Evolutionary conservation across 495 filamentous ascomycete species (phyloP).

Genomic region (Choiromyces venosus): DNA sequence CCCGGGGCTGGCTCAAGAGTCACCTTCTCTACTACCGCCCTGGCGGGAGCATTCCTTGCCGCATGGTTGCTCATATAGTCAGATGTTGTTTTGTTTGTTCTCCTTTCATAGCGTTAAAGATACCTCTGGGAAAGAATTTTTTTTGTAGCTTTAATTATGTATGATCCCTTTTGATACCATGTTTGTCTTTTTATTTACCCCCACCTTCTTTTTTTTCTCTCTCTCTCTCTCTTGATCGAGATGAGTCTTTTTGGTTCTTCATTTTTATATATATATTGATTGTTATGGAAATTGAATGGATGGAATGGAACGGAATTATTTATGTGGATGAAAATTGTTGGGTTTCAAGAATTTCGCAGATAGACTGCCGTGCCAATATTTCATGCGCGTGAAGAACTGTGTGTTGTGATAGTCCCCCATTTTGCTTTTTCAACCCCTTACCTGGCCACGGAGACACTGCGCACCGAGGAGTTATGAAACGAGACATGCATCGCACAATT

Average conservation of each 20-base stretch:
- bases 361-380: too few species aligned
- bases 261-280: neutral
- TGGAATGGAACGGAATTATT: neutral
- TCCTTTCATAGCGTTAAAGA: conserved; percentile 1
- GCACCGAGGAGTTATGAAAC: too few species aligned
- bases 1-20: conserved; percentile 2
- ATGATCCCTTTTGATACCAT: neutral
- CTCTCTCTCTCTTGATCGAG: neutral
- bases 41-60: neutral
- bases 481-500: too few species aligned
- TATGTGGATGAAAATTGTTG: neutral
- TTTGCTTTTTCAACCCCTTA: too few species aligned
- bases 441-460: too few species aligned
- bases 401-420: too few species aligned
- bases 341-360: neutral
- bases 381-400: too few species aligned
- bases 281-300: neutral
- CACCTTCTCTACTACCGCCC: neutral
- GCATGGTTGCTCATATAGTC: neutral
- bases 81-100: neutral
- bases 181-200: neutral
- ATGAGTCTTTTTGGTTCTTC: neutral
- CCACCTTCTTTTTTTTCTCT: neutral
- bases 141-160: neutral
- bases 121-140: neutral